Evolutionary conservation across 495 filamentous ascomycete genomes (phyloP).

Genomic region (Chlorociboria aeruginascens): DNA sequence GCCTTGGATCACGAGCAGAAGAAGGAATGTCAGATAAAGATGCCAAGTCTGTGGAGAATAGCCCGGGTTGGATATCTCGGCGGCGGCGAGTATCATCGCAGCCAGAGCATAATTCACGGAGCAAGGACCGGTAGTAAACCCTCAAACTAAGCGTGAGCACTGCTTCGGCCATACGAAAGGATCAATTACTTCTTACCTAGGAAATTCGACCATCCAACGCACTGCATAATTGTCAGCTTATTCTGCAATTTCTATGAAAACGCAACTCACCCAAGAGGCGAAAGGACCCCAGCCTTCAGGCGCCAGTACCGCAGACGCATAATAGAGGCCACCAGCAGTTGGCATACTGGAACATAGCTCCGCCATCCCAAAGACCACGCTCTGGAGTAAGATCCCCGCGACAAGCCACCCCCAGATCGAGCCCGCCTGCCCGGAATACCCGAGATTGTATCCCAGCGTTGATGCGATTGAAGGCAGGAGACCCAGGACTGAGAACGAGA

Average conservation of each 20-base stretch:
- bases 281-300: slow-evolving; percentile 60
- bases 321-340: slow-evolving; percentile 63
- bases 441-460: slow-evolving; percentile 65
- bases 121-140: slow-evolving; percentile 52
- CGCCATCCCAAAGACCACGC: slow-evolving; percentile 50
- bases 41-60: slow-evolving; percentile 55
- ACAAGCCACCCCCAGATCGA: slow-evolving; percentile 77
- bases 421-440: slow-evolving; percentile 64
- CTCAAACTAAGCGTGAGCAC: slow-evolving; percentile 7
- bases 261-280: slow-evolving; percentile 21
- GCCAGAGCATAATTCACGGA: slow-evolving; percentile 36
- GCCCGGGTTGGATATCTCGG: slow-evolving; percentile 48
- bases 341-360: slow-evolving; percentile 57
- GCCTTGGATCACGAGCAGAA: slow-evolving; percentile 56
- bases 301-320: slow-evolving; percentile 64
- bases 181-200: slow-evolving; percentile 18
- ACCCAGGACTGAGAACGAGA: slow-evolving; percentile 62
- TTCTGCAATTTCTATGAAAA: slow-evolving; percentile 8
- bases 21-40: slow-evolving; percentile 49
- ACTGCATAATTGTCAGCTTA: slow-evolving; percentile 29
- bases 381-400: slow-evolving; percentile 60
- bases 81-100: slow-evolving; percentile 61
- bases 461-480: slow-evolving; percentile 60
- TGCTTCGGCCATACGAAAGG: background rate
- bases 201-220: slow-evolving; percentile 64